Percentiles rank a stretch among this genome's conserved stretches.
phyloP scores from a whole-genome alignment of 768 basidiomycete genomes.

The Rhodocollybia butyracea region DNA sequence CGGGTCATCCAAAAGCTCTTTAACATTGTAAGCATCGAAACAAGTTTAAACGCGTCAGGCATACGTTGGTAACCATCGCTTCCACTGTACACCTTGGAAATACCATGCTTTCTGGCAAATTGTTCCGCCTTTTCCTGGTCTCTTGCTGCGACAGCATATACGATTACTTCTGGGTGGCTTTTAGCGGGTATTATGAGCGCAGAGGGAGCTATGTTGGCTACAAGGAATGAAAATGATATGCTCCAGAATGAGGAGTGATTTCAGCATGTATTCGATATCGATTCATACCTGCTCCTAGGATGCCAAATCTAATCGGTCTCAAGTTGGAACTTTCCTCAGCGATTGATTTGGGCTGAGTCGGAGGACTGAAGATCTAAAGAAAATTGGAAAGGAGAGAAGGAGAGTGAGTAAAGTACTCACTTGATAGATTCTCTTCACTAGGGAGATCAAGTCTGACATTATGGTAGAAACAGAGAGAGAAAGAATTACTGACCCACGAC shows the following conservation, averaged over 20 bases:
- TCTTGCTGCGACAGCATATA: constrained; percentile 61
- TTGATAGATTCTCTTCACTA: background rate
- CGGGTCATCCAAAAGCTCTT: constrained; percentile 49
- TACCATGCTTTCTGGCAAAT: constrained; percentile 53
- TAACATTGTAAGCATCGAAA: background rate
- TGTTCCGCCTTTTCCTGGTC: constrained; percentile 39
- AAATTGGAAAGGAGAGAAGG: background rate
- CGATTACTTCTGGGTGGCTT: constrained; percentile 52
- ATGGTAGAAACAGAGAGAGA: no score
- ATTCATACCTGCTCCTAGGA: constrained; percentile 47
- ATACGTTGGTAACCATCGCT: constrained; percentile 49
- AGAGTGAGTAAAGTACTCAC: background rate
- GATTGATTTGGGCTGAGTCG: background rate
- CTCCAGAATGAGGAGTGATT: no score
- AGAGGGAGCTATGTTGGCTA: constrained; percentile 49
- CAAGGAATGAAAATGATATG: no score
- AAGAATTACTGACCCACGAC: background rate
- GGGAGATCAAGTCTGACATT: background rate
- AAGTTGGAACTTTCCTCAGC: background rate
- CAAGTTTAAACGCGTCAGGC: background rate
- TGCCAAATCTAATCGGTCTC: constrained; percentile 20
- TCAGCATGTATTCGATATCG: no score
- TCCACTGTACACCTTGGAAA: constrained; percentile 50
- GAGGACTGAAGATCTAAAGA: background rate
- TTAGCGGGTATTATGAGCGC: constrained; percentile 50